Evolutionary conservation across 2,329 filamentous ascomycete species (phyloP).

Genomic region (Elsinoe ampelina): DNA sequence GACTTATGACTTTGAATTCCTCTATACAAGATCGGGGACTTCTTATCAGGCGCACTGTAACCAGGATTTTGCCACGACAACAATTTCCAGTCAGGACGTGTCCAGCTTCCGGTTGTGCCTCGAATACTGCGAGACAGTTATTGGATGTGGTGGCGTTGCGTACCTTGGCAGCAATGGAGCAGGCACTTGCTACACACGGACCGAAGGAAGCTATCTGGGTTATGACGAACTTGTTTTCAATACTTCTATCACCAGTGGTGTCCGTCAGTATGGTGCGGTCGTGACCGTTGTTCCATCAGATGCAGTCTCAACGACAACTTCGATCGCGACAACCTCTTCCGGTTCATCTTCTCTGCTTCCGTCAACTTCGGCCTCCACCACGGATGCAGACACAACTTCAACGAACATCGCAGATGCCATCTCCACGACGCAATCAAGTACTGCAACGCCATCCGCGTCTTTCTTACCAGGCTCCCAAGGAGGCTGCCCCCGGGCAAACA

Average conservation of each 20-base stretch:
- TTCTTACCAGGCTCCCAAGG: conserved; percentile 10
- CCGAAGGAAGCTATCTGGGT: conserved; percentile 5
- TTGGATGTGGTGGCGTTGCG: conserved; percentile 16
- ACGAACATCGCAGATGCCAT: neutral
- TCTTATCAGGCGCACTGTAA: conserved; percentile 1
- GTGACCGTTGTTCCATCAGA: neutral
- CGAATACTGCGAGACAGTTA: conserved; percentile 16
- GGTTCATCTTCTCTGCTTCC: neutral
- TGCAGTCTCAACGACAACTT: neutral
- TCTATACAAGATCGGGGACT: neutral
- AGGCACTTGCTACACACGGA: conserved; percentile 18
- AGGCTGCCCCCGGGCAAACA: conserved; percentile 13
- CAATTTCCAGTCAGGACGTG: neutral
- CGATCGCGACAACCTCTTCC: neutral
- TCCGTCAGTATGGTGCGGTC: neutral
- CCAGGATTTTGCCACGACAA: neutral
- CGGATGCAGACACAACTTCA: neutral
- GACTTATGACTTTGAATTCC: neutral
- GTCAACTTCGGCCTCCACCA: neutral
- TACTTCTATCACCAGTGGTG: conserved; percentile 15
- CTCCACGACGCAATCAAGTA: neutral
- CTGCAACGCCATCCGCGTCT: conserved; percentile 6
- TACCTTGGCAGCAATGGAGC: conserved; percentile 20
- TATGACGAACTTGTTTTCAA: conserved; percentile 15
- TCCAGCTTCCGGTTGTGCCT: conserved; percentile 19